Conservation (phyloP, 176 grass and related monocot species). For the Oryza brachyantha region DNA sequence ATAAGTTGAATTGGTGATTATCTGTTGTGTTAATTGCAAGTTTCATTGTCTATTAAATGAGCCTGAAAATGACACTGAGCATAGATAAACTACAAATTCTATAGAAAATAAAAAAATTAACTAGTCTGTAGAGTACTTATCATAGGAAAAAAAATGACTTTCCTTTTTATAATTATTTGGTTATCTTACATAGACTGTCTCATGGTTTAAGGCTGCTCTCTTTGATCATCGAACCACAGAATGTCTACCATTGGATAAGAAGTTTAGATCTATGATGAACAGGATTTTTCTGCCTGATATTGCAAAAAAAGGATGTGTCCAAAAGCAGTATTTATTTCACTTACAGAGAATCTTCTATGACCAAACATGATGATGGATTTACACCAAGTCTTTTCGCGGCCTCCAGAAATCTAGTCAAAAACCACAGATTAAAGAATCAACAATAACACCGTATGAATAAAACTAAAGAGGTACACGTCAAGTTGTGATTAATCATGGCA, state of each 20-base stretch:
- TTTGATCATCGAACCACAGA: background rate
- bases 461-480: background rate
- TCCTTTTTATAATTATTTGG: background rate
- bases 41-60: background rate
- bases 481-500: background rate
- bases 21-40: background rate
- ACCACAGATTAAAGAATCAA: background rate
- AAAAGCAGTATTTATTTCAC: slow-evolving; percentile 20
- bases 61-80: background rate
- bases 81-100: background rate
- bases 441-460: background rate
- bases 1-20: background rate
- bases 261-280: background rate
- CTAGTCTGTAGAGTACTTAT: background rate
- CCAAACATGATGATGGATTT: slow-evolving; percentile 60
- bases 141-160: background rate
- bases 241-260: background rate
- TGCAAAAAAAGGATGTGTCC: background rate
- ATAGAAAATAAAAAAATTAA: background rate
- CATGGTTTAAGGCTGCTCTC: background rate
- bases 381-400: slow-evolving; percentile 69
- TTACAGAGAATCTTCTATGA: slow-evolving; percentile 87
- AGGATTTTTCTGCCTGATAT: background rate
- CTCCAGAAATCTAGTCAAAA: slow-evolving; percentile 69
- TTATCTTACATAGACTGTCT: background rate